Conservation (phyloP, 179 eudicot genomes). For the Nepenthes alata region DNA sequence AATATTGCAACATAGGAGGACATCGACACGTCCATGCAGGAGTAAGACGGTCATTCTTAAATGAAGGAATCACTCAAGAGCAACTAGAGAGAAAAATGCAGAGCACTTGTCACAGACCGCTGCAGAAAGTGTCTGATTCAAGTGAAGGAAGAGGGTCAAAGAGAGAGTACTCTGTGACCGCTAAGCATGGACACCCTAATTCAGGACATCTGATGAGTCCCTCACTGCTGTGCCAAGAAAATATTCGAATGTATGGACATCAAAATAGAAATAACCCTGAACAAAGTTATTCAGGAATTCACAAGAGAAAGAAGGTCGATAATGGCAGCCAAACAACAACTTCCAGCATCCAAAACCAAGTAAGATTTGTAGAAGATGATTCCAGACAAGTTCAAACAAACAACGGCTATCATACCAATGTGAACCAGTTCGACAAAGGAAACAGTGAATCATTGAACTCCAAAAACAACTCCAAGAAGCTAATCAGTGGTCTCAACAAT, state of each 20-base stretch:
- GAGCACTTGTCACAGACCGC: conserved; percentile 7
- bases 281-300: conserved; percentile 7
- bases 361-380: background rate
- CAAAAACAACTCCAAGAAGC: conserved; percentile 8
- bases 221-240: conserved; percentile 12
- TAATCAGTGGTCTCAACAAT: conserved; percentile 7
- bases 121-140: conserved; percentile 2
- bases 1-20: conserved; percentile 4
- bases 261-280: conserved; percentile 8
- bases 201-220: conserved; percentile 8
- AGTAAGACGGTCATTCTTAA: conserved; percentile 6
- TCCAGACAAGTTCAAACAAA: conserved; percentile 11
- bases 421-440: conserved; percentile 6
- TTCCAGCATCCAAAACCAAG: conserved; percentile 4
- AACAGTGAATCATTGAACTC: conserved; percentile 5
- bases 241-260: conserved; percentile 2
- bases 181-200: conserved; percentile 1
- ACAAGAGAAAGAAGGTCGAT: conserved; percentile 16
- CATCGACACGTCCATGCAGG: conserved; percentile 10
- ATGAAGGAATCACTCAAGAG: conserved; percentile 7
- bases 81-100: conserved; percentile 9
- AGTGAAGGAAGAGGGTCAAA: conserved; percentile 22
- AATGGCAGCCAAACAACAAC: conserved; percentile 6
- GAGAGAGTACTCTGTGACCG: conserved; percentile 14
- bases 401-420: background rate